Evolutionary conservation across 2,329 filamentous ascomycete genomes (phyloP), one percentile per base, ranked within the genome.

Genomic region (Xylaria multiplex): DNA sequence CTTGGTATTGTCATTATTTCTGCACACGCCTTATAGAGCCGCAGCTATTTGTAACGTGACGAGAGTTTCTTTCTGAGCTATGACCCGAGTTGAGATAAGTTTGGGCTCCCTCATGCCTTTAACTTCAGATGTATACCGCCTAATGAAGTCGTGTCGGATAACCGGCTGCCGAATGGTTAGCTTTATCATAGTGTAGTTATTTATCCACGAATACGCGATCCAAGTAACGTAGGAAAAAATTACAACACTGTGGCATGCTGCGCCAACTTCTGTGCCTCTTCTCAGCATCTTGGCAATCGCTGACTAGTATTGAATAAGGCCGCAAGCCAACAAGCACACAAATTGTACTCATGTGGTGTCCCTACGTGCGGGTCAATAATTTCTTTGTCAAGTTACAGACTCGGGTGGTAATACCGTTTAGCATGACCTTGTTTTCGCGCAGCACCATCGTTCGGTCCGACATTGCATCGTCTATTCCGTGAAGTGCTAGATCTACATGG

Each of bases 151-250:
- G 58, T 40, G 45, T 35, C 46, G 48, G 53, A 13, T 53, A 42
- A 53, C 27, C 58, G 48, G 53, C 54, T 65, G 54, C 58, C 54
- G 59, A 43, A 19, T 57, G 37, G 16, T 40, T 30, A 35, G 24
- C 61, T 58, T 62, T 24, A 45, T 42, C 48, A 54, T 57, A 35
- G n/a, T 9, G 9, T 35, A 35, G 32, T 7, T 37, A 65, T 67
- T 67, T 67, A 67, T 62, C 65, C 65, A 55, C 11, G 35, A 9
- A 37, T 27, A 27, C 13, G 42, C 49, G 2, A n/a, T 45, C 45
- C 19, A 13, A 24, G 9, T 3, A 24, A 19, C n/a, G 32, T 35
- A 35, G 32, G 32, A 9, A 49, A 30, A 2, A 30, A 49, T 24
- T n/a, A 6, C 13, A 30, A 8, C 46, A 32, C 46, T n/a, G 2